Conservation (phyloP, 176 grass and related monocot species). For the Eremochloa ophiuroides region DNA sequence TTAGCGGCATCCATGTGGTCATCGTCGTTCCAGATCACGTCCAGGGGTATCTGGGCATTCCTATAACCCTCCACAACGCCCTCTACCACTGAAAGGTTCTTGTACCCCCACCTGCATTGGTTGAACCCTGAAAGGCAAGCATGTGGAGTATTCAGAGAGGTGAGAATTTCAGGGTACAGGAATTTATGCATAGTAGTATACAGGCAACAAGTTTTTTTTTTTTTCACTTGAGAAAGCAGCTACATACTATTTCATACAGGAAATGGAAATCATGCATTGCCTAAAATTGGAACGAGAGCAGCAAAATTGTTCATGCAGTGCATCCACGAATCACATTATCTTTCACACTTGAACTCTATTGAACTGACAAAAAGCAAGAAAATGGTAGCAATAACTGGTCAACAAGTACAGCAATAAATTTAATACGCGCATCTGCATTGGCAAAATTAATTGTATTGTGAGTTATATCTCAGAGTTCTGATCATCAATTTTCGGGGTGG, state of each 20-base stretch:
- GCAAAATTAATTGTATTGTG: neutral
- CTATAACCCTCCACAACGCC: constrained; percentile 77
- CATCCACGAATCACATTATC: neutral
- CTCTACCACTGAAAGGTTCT: constrained; percentile 87
- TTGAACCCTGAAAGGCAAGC: constrained; percentile 65
- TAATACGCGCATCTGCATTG: neutral
- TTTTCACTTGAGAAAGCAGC: neutral
- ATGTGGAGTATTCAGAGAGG: neutral
- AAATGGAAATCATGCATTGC: neutral
- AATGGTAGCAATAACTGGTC: neutral
- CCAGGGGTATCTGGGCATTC: constrained; percentile 74
- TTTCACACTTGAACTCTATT: neutral
- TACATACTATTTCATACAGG: neutral
- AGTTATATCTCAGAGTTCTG: neutral
- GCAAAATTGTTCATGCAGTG: neutral
- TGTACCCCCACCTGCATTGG: constrained; percentile 95
- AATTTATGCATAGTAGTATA: neutral
- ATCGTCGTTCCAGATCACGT: constrained; percentile 95
- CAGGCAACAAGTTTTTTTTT: neutral
- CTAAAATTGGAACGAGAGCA: neutral
- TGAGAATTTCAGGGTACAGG: neutral
- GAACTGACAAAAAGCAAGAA: neutral
- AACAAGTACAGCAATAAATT: neutral
- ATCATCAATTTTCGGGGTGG: neutral
- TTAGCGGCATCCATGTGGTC: constrained; percentile 94